Evolutionary conservation across 2,329 filamentous ascomycete genomes (phyloP).

Genomic region (Plenodomus biglobosus): DNA sequence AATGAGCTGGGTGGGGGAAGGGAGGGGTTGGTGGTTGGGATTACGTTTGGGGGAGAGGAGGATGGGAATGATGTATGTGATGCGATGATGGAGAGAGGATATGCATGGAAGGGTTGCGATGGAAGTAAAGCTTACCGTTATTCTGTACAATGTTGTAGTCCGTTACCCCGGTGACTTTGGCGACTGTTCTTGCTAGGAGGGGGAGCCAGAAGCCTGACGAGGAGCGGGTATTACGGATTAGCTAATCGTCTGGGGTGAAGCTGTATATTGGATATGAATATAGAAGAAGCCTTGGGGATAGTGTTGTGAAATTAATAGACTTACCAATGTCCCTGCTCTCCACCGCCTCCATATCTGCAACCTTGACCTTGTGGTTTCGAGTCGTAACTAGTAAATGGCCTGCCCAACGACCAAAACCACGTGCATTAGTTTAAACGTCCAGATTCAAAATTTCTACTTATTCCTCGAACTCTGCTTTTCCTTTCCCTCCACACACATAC

Average conservation of each 20-base stretch:
- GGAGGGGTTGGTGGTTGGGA: too few species aligned
- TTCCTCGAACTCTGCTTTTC: not conserved
- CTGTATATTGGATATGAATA: too few species aligned
- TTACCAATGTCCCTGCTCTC: constrained; percentile 69
- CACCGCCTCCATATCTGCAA: constrained; percentile 66
- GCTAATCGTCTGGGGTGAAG: too few species aligned
- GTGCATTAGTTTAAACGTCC: not conserved
- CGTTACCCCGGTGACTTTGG: constrained; percentile 66
- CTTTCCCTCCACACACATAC: not conserved
- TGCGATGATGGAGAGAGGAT: too few species aligned
- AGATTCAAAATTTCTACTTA: not conserved
- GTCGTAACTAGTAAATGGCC: constrained; percentile 78
- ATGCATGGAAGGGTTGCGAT: not conserved
- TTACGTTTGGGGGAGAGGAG: too few species aligned
- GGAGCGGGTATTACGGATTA: too few species aligned
- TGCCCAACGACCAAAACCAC: too few species aligned
- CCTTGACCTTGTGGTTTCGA: constrained; percentile 73
- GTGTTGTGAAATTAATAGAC: constrained; percentile 22
- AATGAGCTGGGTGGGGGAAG: not conserved
- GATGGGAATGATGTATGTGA: not conserved
- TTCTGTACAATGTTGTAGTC: constrained; percentile 99
- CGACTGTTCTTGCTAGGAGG: constrained; percentile 70
- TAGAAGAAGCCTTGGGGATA: too few species aligned
- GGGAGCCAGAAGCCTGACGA: constrained; percentile 60
- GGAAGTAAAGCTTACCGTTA: constrained; percentile 60